Evolutionary conservation across 1,284 basidiomycete species (phyloP).

Genomic region (Rhodotorula sp.): DNA sequence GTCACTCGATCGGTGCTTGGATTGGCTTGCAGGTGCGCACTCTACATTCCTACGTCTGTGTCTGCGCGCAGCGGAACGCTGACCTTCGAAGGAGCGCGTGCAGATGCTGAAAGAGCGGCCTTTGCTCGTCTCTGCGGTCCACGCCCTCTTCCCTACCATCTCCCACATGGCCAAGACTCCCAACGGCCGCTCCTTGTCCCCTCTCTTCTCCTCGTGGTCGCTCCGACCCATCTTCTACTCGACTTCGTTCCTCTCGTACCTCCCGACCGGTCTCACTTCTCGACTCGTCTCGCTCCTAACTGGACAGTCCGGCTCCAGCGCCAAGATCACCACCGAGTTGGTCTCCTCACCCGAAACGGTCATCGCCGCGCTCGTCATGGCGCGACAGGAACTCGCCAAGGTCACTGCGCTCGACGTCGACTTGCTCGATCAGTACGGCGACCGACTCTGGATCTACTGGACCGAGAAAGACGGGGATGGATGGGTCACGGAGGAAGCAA

Average conservation of each 20-base stretch:
- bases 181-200: constrained; percentile 33
- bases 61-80: background rate
- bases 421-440: constrained; percentile 1
- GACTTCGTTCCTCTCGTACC: constrained; percentile 32
- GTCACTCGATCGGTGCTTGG: constrained; percentile 38
- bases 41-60: no score
- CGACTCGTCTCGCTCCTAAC: constrained; percentile 30
- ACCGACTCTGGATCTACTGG: constrained; percentile 34
- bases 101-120: constrained; percentile 27
- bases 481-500: constrained; percentile 27
- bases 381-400: constrained; percentile 28
- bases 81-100: background rate
- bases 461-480: constrained; percentile 25
- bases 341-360: constrained; percentile 32
- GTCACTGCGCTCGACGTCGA: constrained; percentile 27
- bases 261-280: constrained; percentile 15
- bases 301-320: constrained; percentile 15
- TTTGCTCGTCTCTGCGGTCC: constrained; percentile 5
- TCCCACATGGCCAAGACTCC: constrained; percentile 36
- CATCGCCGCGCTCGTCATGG: constrained; percentile 32
- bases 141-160: constrained; percentile 39
- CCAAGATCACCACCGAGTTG: constrained; percentile 13
- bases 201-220: constrained; percentile 27
- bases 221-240: constrained; percentile 32
- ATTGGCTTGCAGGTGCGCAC: constrained; percentile 30